Evolutionary conservation across 164 flowering plant species (phyloP), one percentile per base, ranked within the genome.

Genomic region (Vitis vinifera): DNA sequence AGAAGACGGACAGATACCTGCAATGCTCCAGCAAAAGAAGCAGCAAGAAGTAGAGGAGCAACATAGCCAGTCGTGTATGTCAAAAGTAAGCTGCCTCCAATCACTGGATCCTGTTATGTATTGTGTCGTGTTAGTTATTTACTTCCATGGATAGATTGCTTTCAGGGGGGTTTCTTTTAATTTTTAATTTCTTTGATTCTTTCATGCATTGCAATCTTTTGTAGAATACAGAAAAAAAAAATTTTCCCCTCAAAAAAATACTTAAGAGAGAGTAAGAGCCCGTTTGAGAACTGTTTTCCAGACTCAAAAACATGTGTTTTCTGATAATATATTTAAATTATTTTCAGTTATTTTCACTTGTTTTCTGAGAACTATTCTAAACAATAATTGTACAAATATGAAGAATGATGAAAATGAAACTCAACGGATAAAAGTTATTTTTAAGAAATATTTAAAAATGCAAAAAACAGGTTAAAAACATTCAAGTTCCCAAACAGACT

Each of bases 51-150:
- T 55, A 95, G 85, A 66, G 99, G 99, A 69, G 96, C 87, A 68
- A 95, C 89, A 79, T 92, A 95, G 63, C 99, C 99, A 19, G 99
- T 95, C 65, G 99, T 90, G 87, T 93, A 93, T n/a, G 96, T 86
- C 81, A 95, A 78, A 61, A 95, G 92, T 68, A 95, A 80, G 87
- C 96, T 90, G 61, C 99, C 97, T 17, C 99, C 99, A 2, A 95
- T 67, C 17, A 93, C 13, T 53, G 99, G 99, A 81, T 95, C 97
- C 98, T 91, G 89, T 74, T 29, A 75, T 44, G 17, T 49, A 57
- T 48, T 49, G 30, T 12, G 3, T 37, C 31, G 8, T 17, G 10
- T 51, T 13, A 64, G 19, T 19, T 64, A n/a, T 51, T 30, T 15
- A 31, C 48, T 69, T 29, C 27, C 53, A 62, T 30, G 44, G 44